Evolutionary conservation across 108 stramenopile species (phyloP).

Genomic region (Bacterosira constricta): DNA sequence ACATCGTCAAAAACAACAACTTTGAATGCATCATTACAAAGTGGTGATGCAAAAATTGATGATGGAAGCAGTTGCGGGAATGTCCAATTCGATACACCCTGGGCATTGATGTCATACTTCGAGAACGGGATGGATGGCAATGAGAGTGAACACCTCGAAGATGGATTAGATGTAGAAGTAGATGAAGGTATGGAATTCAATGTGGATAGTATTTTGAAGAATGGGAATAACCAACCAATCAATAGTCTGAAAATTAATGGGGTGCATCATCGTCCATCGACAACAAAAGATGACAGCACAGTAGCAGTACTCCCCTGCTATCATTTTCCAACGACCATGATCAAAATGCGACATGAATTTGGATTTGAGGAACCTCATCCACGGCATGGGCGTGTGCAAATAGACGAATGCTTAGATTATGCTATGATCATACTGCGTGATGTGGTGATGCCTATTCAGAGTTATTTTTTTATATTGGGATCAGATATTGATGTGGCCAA

Average conservation of each 20-base stretch:
- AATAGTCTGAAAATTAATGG: not conserved
- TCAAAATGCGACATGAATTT: constrained; percentile 74
- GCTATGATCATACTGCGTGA: constrained; percentile 55
- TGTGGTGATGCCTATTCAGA: constrained; percentile 74
- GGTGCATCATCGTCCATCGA: not conserved
- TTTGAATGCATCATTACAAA: not conserved
- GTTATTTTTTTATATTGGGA: constrained; percentile 17
- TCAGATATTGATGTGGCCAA: not conserved
- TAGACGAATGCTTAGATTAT: constrained; percentile 63
- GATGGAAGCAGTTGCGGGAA: not conserved
- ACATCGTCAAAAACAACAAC: not conserved
- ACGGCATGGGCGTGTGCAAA: constrained; percentile 79
- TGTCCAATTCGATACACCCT: constrained; percentile 7
- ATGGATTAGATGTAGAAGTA: not conserved
- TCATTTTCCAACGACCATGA: constrained; percentile 64
- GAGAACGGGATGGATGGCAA: not conserved
- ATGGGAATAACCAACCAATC: not conserved
- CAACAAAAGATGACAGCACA: not conserved
- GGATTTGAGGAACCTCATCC: constrained; percentile 91
- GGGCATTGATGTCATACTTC: constrained; percentile 48
- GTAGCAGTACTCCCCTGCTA: not conserved
- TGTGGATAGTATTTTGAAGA: constrained; percentile 3
- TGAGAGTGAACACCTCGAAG: not conserved
- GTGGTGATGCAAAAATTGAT: not conserved
- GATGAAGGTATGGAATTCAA: not conserved